Evolutionary conservation across 2,329 filamentous ascomycete genomes (phyloP).

Genomic region (Alternaria ventricosa): DNA sequence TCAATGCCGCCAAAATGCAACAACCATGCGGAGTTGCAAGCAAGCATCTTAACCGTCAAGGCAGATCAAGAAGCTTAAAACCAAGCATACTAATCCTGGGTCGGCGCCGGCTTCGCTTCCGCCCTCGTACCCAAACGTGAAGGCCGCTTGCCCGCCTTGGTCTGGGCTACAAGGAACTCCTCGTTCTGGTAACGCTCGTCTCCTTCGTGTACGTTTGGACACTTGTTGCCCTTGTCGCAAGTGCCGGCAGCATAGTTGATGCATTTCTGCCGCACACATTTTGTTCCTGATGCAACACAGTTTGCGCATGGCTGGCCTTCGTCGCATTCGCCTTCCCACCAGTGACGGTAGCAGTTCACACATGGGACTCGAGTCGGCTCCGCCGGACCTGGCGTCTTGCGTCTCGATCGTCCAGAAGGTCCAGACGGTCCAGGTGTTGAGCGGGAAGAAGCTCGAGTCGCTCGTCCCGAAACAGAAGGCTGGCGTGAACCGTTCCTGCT

Average conservation of each 20-base stretch:
- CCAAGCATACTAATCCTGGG: background rate
- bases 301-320: background rate
- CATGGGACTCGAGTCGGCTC: background rate
- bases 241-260: background rate
- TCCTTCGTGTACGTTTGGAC: background rate
- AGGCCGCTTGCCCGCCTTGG: background rate
- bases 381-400: background rate
- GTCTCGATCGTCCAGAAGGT: background rate
- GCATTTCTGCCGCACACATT: background rate
- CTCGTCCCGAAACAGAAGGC: background rate
- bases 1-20: background rate
- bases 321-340: background rate
- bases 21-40: background rate
- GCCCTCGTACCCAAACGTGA: background rate
- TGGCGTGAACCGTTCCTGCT: background rate
- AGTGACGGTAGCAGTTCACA: slow-evolving; percentile 1
- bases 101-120: background rate
- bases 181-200: background rate
- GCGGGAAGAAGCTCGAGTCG: background rate
- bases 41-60: background rate
- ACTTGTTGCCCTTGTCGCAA: background rate
- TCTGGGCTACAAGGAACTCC: background rate
- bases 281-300: background rate
- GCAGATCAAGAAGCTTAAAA: background rate
- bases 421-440: background rate